Conservation (phyloP, 768 basidiomycete genomes). For the Holtermannia corniformis region DNA sequence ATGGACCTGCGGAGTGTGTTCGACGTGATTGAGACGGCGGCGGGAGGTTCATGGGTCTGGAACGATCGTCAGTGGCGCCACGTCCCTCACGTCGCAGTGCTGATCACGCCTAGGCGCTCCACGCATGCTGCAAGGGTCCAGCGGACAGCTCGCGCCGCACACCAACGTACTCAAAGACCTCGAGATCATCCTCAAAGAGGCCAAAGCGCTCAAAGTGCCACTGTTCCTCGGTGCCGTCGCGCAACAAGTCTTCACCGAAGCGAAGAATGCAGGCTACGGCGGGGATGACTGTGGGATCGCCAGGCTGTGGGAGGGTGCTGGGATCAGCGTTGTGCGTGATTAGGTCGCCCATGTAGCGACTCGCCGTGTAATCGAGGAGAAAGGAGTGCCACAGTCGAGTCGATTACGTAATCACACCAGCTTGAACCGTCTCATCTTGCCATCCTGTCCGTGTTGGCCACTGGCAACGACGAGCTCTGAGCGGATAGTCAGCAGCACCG, state of each 20-base stretch:
- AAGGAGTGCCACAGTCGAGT: no score
- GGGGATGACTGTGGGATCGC: not conserved
- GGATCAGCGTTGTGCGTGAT: constrained; percentile 5
- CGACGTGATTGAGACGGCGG: constrained; percentile 24
- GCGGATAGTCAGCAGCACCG: no score
- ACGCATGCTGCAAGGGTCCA: constrained; percentile 16
- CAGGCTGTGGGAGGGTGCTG: constrained; percentile 3
- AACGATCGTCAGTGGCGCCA: constrained; percentile 21
- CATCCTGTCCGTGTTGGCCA: no score
- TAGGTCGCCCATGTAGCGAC: no score
- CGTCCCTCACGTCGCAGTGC: not conserved
- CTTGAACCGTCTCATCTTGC: no score
- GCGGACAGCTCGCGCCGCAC: constrained; percentile 10
- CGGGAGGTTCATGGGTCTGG: constrained; percentile 23
- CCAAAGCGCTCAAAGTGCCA: constrained; percentile 20
- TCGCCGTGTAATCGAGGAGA: no score
- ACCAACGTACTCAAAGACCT: constrained; percentile 28
- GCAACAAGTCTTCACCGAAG: constrained; percentile 22
- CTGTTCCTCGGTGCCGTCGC: constrained; percentile 24
- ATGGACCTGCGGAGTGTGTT: constrained; percentile 28
- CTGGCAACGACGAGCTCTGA: no score
- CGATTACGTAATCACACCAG: no score
- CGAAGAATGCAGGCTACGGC: not conserved
- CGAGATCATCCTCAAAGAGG: constrained; percentile 26
- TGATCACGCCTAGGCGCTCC: constrained; percentile 15